A percentile compares a stretch with the other conserved stretches of the same genome.
These are phyloP conservation scores for Crinitomyces ghanaensis DNA, from an alignment of 805 yeast species.

Conservation along the genomic window DNA sequence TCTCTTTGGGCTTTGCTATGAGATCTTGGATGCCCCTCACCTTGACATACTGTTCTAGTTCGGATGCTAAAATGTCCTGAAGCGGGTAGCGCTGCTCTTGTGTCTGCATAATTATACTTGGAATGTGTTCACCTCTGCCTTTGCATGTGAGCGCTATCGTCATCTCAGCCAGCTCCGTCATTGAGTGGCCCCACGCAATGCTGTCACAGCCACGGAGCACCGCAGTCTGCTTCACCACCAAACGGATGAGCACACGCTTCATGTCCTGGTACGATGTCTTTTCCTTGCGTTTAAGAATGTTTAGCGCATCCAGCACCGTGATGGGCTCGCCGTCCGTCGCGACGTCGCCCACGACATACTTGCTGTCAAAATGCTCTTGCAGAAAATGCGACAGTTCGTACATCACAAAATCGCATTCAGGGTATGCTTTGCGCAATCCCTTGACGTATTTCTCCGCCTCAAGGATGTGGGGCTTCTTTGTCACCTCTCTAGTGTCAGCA, in stretches of 20 bases:
- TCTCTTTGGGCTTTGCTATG: slow-evolving; percentile 15
- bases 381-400: slow-evolving; percentile 6
- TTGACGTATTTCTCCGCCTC: slow-evolving; percentile 7
- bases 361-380: slow-evolving; percentile 2
- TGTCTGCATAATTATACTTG: slow-evolving; percentile 41
- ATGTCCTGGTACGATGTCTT: slow-evolving; percentile 16
- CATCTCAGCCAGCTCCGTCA: slow-evolving; percentile 74
- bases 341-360: slow-evolving; percentile 1
- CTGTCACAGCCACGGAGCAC: slow-evolving; percentile 35
- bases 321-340: background rate
- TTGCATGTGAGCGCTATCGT: slow-evolving; percentile 70
- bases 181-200: slow-evolving; percentile 62
- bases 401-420: slow-evolving; percentile 16
- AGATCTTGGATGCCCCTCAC: slow-evolving; percentile 31
- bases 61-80: slow-evolving; percentile 62
- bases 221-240: slow-evolving; percentile 30
- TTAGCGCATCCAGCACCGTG: background rate
- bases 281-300: slow-evolving; percentile 9
- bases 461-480: slow-evolving; percentile 4
- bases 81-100: too few relatives aligned
- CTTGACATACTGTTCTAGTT: slow-evolving; percentile 45
- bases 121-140: slow-evolving; percentile 69
- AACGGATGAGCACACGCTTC: slow-evolving; percentile 16
- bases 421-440: slow-evolving; percentile 21
- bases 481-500: background rate